Base-by-base conservation (phyloP, 164 flowering plant species). In the Sedum album region DNA sequence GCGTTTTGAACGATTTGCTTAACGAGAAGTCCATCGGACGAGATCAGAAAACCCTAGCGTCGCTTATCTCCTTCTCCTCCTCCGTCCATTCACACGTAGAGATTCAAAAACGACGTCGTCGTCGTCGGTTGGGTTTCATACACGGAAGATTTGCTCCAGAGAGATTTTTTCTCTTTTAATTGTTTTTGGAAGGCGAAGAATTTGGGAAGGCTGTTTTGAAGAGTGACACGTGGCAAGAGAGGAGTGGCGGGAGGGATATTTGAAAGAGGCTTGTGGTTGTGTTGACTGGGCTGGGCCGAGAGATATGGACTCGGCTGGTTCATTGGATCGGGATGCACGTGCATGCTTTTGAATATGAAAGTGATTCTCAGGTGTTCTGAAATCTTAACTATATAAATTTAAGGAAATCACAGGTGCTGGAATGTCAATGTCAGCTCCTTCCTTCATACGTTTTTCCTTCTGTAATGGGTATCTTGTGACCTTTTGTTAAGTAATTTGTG, bases 1-100 rank as follows among this genome's bases (percentile, higher is more conserved):
- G 41, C 65, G 55, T 80, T 33, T 68, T 67, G 60, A 68, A 68
- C 0, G 82, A 75, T 31, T 80, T 79, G 49, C 62, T 76, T 31
- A 80, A 11, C 2, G 82, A 49, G 72, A 74, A 72, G 49, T 35
- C 38, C 46, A 41, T 41, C 11, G 15, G 11, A 41, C 15, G 46
- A n/a, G 38, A 35, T 35, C 1, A 38, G 41, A 38, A 38, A 38
- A 6, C 41, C 42, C 42, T 39, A 39, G 42, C 11, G 42, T 8
- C 13, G 42, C 11, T 1, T 10, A 8, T 39, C 1, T 10, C 13
- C 42, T 4, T 10, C 42, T 44, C 48, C 15, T 44, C 10, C 4
- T 2, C 48, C 17, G 48, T 14, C 17, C 48, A 1, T 41, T 41
- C 46, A 2, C 46, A 14, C 46, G 46, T 13, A 41, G 48, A 17